phyloP scores from a whole-genome alignment of 1,284 basidiomycete species.

The Sanghuangporus sanghuang region DNA sequence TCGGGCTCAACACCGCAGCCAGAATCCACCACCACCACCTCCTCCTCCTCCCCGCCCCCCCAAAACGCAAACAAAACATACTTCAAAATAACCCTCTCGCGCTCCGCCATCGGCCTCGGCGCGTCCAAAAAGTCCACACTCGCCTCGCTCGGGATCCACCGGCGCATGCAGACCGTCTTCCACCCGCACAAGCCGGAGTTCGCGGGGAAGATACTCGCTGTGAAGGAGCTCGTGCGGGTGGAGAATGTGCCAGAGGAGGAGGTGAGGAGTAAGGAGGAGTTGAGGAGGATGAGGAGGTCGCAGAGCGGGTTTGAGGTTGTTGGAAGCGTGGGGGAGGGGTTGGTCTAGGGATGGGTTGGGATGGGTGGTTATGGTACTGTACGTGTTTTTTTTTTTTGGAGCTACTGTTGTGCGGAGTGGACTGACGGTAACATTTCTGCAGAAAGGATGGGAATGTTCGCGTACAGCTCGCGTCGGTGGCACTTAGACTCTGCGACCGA shows the following conservation, averaged over 20 bases:
- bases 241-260: conserved; percentile 66
- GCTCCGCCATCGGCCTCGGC: conserved; percentile 79
- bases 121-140: conserved; percentile 68
- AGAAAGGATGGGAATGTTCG: neutral
- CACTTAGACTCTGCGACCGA: neutral
- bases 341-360: neutral
- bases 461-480: neutral
- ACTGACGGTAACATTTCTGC: neutral
- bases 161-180: conserved; percentile 79
- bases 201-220: conserved; percentile 76
- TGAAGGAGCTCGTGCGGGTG: conserved; percentile 87
- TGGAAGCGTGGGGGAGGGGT: conserved; percentile 18
- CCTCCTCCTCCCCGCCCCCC: neutral
- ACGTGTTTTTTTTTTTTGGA: too few relatives aligned
- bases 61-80: conserved; percentile 32
- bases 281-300: conserved; percentile 58
- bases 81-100: conserved; percentile 79
- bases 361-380: neutral
- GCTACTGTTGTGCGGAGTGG: neutral
- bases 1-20: neutral
- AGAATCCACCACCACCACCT: neutral
- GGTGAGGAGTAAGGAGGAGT: conserved; percentile 62
- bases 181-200: conserved; percentile 65
- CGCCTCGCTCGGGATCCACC: conserved; percentile 70
- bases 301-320: conserved; percentile 59